Base-by-base conservation (phyloP, 2,329 filamentous ascomycete genomes). In the Colletotrichum siamense region DNA sequence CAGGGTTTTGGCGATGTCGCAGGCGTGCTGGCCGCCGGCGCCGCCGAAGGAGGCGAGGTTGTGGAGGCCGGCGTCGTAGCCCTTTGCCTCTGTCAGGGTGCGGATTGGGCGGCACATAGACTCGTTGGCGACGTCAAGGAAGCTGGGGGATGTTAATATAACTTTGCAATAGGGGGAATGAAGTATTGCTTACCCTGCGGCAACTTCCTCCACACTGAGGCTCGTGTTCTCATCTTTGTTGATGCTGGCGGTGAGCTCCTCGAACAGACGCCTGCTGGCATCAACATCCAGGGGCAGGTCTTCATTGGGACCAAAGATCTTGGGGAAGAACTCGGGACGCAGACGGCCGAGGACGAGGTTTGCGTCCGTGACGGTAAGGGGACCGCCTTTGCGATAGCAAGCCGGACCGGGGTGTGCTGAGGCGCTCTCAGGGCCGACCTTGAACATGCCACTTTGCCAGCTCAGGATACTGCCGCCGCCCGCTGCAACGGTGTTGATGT, bases 401-500 rank as follows among this genome's bases (percentile, higher is more conserved):
- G 93, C 93, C 5, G 94, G 93, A 0, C 94, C 94, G 3, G 94
- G 94, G 80, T 94, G 92, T 5, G 94, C 93, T 32, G 91, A 90
- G 2, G 93, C 93, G 36, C 92, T 94, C 79, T 95, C 93, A 1
- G 94, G 94, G 0, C 94, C 94, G 13, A 95, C 94, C 3, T 92
- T 91, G 77, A 95, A 95, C 4, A 95, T 86, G 0, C 94, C 94
- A 76, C 95, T 95, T 73, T 90, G 91, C 89, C 92, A 95, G 81
- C 92, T 93, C 0, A 96, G 86, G 10, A 92, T 87, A 1, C 91
- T 93, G 26, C 93, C 93, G 73, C 94, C 94, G n/a, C 94, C 94
- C 9, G 94, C 94, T n/a, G 84, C 85, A 15, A 94, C 93, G 3
- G 93, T 94, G 82, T 94, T 94, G 84, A 94, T 94, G 80, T 94